Evolutionary conservation across 1,284 basidiomycete species (phyloP).

Genomic region (Leccinum holopus): DNA sequence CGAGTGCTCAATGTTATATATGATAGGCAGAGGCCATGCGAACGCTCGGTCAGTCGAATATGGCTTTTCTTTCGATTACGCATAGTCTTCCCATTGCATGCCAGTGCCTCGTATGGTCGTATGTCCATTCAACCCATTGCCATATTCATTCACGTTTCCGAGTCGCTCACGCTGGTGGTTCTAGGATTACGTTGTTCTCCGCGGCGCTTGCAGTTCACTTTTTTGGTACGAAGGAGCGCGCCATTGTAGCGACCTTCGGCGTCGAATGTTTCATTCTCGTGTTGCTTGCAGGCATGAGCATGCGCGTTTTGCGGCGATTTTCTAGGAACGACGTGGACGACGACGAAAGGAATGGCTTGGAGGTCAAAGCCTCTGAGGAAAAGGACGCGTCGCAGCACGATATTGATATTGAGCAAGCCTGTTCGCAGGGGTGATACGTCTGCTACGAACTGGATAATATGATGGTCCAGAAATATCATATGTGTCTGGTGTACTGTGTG

Average conservation of each 20-base stretch:
- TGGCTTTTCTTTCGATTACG: conserved; percentile 14
- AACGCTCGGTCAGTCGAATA: conserved; percentile 5
- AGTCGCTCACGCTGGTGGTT: background rate
- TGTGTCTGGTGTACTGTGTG: background rate
- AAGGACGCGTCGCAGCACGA: background rate
- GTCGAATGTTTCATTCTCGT: conserved; percentile 13
- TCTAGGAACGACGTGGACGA: background rate
- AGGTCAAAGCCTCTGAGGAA: background rate
- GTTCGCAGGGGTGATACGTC: background rate
- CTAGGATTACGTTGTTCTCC: conserved; percentile 17
- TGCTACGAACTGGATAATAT: background rate
- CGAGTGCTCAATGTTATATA: background rate
- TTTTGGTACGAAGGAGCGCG: background rate
- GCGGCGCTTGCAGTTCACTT: conserved; percentile 9
- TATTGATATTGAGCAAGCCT: background rate
- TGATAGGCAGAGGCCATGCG: conserved; percentile 10
- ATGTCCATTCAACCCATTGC: background rate
- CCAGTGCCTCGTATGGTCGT: conserved; percentile 21
- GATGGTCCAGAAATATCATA: background rate
- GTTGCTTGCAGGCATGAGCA: conserved; percentile 1
- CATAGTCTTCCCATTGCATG: conserved; percentile 19
- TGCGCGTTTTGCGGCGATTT: conserved; percentile 8
- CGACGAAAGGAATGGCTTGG: background rate
- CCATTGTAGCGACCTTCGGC: conserved; percentile 4
- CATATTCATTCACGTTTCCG: background rate